Evolutionary conservation across 2,329 filamentous ascomycete species (phyloP).

Genomic region (Knufia fluminis): DNA sequence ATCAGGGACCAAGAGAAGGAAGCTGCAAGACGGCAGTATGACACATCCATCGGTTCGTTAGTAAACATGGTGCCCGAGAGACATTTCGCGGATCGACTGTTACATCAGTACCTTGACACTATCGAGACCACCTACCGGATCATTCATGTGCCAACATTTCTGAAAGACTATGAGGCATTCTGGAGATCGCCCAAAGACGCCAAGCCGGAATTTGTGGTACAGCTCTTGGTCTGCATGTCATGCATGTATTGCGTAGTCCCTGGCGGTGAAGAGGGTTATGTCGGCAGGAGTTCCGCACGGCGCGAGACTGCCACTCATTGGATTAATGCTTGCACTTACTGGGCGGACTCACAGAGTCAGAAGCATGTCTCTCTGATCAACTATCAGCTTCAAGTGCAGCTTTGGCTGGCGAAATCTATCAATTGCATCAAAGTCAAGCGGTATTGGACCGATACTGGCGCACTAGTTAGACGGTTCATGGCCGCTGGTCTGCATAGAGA

Average conservation of each 20-base stretch:
- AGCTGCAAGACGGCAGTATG: conserved; percentile 9
- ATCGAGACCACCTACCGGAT: conserved; percentile 51
- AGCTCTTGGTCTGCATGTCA: conserved; percentile 19
- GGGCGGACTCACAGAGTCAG: conserved; percentile 33
- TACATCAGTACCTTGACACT: conserved; percentile 35
- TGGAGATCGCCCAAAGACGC: conserved; percentile 32
- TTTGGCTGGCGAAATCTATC: conserved; percentile 38
- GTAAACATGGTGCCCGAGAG: conserved; percentile 18
- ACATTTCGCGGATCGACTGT: conserved; percentile 14
- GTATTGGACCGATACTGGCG: conserved; percentile 40
- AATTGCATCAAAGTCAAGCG: conserved; percentile 43
- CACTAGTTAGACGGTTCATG: conserved; percentile 40
- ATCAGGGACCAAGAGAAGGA: conserved; percentile 12
- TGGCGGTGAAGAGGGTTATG: conserved; percentile 11
- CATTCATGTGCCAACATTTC: conserved; percentile 50
- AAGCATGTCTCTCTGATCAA: conserved; percentile 41
- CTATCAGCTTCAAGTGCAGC: conserved; percentile 42
- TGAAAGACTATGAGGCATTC: conserved; percentile 45
- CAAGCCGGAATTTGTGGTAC: conserved; percentile 17
- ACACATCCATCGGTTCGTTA: conserved; percentile 12
- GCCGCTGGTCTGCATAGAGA: conserved; percentile 43
- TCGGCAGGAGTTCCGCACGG: conserved; percentile 15
- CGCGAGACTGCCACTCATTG: conserved; percentile 17
- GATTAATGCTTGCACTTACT: conserved; percentile 20
- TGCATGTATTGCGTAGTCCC: conserved; percentile 14